Base-by-base conservation (phyloP, 805 yeast species). In the Candida maris region DNA sequence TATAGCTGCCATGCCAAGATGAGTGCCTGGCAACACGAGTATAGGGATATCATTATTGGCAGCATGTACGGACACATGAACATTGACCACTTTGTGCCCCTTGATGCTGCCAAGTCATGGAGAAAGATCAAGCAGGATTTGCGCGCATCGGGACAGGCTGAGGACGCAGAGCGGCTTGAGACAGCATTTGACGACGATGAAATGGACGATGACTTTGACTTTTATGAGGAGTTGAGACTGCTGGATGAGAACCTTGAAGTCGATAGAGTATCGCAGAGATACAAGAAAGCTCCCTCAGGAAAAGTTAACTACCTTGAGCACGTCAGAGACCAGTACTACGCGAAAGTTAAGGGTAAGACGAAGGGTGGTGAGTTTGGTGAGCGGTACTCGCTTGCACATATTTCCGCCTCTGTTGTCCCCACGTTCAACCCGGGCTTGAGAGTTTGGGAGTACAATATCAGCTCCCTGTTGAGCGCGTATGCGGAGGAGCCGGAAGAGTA, bases 21-120 rank as follows among this genome's bases (percentile, higher is more conserved):
- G 59, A 73, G 83, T 17, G 70, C 79, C n/a, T 86, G 95, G 95
- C 62, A 79, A 23, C 77, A 85, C 51, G 95, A 85, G 55, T 86
- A 81, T 55, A 68, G 94, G 46, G 96, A 86, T 56, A 73, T 86
- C 27, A 82, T 86, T 19, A 68, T 87, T 44, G 95, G 95, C 14
- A 87, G 89, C 8, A 62, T 86, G 20, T 86, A 74, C 56, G 96
- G 96, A 0, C 96, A 86, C 56, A 86, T 86, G 95, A 86, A 86
- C 59, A 67, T 85, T 37, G 95, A 87, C 55, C 95, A 86, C 62
- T 85, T 83, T 56, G 70, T 84, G 30, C 87, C 94, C 0, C 65
- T 82, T 42, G 91, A 86, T 61, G 71, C 86, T 2, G 71, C 70
- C 32, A 73, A 75, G 46, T 85, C 93, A 1, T 79, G 84, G 65